phyloP scores from a whole-genome alignment of 163 green algal genomes.

The Scenedesmus sp. region DNA sequence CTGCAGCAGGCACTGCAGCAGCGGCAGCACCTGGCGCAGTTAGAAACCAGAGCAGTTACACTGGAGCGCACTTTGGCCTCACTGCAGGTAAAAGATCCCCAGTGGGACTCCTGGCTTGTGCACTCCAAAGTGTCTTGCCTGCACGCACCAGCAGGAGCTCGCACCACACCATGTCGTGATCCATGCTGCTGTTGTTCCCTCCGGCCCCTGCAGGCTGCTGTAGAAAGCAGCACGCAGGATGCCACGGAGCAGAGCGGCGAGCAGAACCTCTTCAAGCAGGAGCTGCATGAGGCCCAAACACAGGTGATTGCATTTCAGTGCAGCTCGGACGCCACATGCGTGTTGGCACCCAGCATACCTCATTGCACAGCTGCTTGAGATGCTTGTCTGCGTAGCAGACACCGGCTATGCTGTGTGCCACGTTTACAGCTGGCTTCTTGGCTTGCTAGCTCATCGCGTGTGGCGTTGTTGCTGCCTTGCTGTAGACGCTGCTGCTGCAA shows the following conservation, averaged over 20 bases:
- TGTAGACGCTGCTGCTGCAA: slow-evolving; percentile 32
- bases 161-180: background rate
- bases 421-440: background rate
- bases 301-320: background rate
- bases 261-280: background rate
- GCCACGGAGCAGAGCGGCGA: slow-evolving; percentile 30
- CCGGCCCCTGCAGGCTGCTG: background rate
- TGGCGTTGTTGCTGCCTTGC: background rate
- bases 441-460: too few species aligned
- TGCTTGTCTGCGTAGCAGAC: background rate
- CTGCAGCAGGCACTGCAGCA: background rate
- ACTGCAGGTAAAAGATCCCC: background rate
- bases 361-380: background rate
- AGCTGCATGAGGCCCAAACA: slow-evolving; percentile 16
- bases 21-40: background rate
- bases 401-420: background rate
- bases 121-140: background rate
- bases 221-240: background rate
- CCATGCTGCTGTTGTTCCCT: background rate
- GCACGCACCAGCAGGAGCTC: background rate
- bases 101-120: background rate
- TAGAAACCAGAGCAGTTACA: background rate
- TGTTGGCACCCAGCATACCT: background rate
- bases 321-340: background rate
- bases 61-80: slow-evolving; percentile 17